Evolutionary conservation across 208 protist species (phyloP).

Genomic region (Acanthamoeba castellanii): DNA sequence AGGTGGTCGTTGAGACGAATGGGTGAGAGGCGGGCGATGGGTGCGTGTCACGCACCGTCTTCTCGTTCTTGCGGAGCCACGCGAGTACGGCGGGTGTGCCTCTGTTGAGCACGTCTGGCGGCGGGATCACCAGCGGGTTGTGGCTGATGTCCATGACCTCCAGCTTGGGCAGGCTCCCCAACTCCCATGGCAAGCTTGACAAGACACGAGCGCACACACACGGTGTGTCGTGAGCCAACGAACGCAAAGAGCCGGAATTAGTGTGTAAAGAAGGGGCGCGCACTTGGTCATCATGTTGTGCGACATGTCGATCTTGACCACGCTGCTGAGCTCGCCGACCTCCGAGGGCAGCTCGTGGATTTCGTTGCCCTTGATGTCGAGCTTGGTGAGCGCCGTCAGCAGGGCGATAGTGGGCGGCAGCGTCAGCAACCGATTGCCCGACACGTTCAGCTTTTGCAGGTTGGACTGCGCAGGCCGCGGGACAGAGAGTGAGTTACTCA

Average conservation of each 20-base stretch:
- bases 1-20: background rate
- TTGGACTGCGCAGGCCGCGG: background rate
- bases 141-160: constrained; percentile 82
- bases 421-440: constrained; percentile 82
- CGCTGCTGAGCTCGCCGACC: constrained; percentile 40
- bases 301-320: constrained; percentile 81
- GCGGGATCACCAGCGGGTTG: constrained; percentile 84
- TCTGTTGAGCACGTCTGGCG: constrained; percentile 80
- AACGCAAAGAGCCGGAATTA: background rate
- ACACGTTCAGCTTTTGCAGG: constrained; percentile 81
- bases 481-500: constrained; percentile 5
- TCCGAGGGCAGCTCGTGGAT: constrained; percentile 80
- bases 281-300: constrained; percentile 85
- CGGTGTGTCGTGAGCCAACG: background rate
- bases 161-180: constrained; percentile 73
- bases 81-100: constrained; percentile 82
- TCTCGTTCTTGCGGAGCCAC: constrained; percentile 84
- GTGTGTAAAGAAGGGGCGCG: background rate
- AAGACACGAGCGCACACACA: background rate
- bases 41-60: constrained; percentile 59
- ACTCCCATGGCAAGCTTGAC: constrained; percentile 82
- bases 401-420: constrained; percentile 79
- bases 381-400: constrained; percentile 67
- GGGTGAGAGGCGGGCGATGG: background rate
- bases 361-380: constrained; percentile 83